Evolutionary conservation across 2,329 filamentous ascomycete species (phyloP), one percentile per base, ranked within the genome.

Genomic region (Diaporthe humulicola): DNA sequence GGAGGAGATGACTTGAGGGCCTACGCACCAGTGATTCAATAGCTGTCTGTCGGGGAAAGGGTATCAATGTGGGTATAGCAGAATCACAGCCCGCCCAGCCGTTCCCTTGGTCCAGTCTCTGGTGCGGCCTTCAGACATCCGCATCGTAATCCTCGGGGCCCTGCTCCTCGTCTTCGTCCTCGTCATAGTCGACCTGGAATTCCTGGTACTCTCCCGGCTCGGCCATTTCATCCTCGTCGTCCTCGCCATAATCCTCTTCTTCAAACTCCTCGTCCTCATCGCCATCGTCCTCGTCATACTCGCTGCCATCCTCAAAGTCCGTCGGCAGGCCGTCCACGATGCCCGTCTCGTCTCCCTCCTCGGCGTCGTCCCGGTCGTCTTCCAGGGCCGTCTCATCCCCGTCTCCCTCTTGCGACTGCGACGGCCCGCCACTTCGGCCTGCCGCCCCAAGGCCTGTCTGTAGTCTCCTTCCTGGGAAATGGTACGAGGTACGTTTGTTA

Each of bases 261-360:
- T 80, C 80, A 42, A 76, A 78, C n/a, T 79, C 80, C 28, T 77
- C 78, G 5, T 77, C 76, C 17, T 75, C 77, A 19, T 78, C 79
- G 38, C 77, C 76, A 36, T 80, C 79, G 25, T 80, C 81, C 38
- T 83, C 81, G 15, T 79, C 79, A 15, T 81, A 79, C 57, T 79
- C 79, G 76, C 78, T 79, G 5, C 79, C 76, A 72, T 79, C 80
- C 38, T 80, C 78, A 33, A 77, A 74, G 36, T 78, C 76, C 3
- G 71, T 74, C n/a, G 67, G 60, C 45, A 69, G 38, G 14, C 67
- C 73, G 56, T 58, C 56, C 42, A 54, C 28, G 33, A 72, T 19
- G 33, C 61, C 75, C 10, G 60, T 56, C 25, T 70, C 74, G 22
- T 74, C 56, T 33, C 57, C 74, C 10, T 76, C 78, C 30, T 79